Evolutionary conservation across 83 land plant species (phyloP).

Genomic region (Picea mariana): DNA sequence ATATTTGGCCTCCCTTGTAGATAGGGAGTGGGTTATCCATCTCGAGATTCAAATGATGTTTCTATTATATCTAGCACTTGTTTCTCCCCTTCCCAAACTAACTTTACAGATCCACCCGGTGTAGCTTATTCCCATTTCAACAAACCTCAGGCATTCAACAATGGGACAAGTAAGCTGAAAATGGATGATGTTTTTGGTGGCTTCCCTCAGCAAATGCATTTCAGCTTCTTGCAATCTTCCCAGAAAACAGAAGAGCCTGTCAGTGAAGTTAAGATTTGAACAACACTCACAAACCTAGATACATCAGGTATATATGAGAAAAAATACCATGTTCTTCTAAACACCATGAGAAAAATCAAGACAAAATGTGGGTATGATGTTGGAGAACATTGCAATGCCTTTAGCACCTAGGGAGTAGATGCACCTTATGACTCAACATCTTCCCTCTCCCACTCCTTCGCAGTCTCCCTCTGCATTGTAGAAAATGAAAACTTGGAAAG

Average conservation of each 20-base stretch:
- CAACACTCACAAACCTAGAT: neutral
- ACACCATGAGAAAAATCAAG: too few relatives aligned
- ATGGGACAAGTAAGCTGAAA: neutral
- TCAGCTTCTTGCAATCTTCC: neutral
- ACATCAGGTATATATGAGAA: neutral
- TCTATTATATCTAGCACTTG: neutral
- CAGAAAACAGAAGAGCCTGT: neutral
- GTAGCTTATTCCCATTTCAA: neutral
- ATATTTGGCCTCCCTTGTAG: too few relatives aligned
- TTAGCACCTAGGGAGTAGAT: too few relatives aligned
- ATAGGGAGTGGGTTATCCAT: too few relatives aligned
- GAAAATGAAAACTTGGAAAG: slow-evolving; percentile 8
- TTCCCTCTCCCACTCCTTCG: too few relatives aligned
- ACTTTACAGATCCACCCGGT: neutral
- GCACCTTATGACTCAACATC: too few relatives aligned
- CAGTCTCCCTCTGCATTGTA: neutral
- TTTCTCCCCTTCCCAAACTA: slow-evolving; percentile 1
- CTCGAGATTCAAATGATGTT: neutral
- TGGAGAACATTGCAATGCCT: too few relatives aligned
- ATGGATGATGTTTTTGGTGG: slow-evolving; percentile 16
- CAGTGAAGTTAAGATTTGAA: neutral
- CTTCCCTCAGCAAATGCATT: neutral
- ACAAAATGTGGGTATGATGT: too few relatives aligned
- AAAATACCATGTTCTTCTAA: neutral
- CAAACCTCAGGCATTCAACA: neutral